These are phyloP conservation scores for Neodidymelliopsis sp. DNA, from an alignment of 2,329 filamentous ascomycete species.

Conservation along the genomic window DNA sequence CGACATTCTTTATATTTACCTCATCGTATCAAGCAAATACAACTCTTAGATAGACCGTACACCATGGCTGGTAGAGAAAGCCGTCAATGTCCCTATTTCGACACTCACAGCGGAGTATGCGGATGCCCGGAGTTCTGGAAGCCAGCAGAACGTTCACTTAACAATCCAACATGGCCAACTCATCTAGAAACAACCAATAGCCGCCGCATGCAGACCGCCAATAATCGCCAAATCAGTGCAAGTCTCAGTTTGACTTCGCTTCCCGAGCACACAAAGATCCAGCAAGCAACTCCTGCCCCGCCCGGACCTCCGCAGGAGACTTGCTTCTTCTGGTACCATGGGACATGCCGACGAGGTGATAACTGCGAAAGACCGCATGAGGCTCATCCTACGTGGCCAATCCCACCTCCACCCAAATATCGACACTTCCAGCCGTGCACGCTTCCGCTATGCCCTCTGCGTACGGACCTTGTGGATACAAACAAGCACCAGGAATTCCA, in stretches of 20 bases:
- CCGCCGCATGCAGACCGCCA: background rate
- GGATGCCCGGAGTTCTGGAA: constrained; percentile 37
- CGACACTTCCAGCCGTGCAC: constrained; percentile 26
- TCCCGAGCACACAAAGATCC: background rate
- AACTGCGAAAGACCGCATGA: constrained; percentile 25
- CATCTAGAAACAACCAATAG: background rate
- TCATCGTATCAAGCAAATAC: background rate
- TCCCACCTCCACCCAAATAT: constrained; percentile 25
- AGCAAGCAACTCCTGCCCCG: constrained; percentile 3
- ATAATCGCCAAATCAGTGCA: background rate
- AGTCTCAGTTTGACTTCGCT: constrained; percentile 3
- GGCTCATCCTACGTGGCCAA: constrained; percentile 31
- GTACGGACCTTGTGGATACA: constrained; percentile 18
- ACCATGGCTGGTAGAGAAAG: constrained; percentile 6
- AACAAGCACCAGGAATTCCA: background rate
- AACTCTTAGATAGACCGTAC: background rate
- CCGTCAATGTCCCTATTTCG: constrained; percentile 16
- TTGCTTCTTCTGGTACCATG: constrained; percentile 42
- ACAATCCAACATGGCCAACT: background rate
- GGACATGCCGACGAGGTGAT: constrained; percentile 19
- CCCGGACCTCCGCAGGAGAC: constrained; percentile 27
- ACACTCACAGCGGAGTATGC: constrained; percentile 32
- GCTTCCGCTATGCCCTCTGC: constrained; percentile 30
- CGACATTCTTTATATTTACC: too few species aligned
- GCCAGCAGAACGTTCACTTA: background rate